Percentiles rank a stretch among this genome's conserved stretches.
These are phyloP conservation scores for Colletotrichum godetiae DNA, from an alignment of 2,329 filamentous ascomycete species.

Conservation along the genomic window DNA sequence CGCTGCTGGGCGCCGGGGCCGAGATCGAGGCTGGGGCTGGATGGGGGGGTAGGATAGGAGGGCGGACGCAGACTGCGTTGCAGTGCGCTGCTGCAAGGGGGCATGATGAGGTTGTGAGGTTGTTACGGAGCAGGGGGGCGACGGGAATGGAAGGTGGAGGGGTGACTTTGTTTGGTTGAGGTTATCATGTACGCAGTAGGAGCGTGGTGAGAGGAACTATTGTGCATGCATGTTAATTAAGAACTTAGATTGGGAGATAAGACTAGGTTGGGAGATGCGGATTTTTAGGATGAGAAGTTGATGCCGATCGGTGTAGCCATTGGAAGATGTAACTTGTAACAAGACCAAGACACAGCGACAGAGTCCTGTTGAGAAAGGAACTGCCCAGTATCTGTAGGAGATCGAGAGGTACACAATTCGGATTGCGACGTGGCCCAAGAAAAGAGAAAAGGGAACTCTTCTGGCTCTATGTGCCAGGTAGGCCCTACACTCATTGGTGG, in stretches of 20 bases:
- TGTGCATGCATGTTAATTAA: not conserved
- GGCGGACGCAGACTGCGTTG: slow-evolving; percentile 44
- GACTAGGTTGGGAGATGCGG: not conserved
- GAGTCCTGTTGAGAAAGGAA: not conserved
- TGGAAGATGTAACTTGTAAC: not conserved
- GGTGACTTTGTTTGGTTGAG: slow-evolving; percentile 24
- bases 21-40: slow-evolving; percentile 49
- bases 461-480: not conserved
- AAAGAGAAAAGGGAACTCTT: not conserved
- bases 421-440: not conserved
- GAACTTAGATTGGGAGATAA: not conserved
- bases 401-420: not conserved
- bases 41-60: not conserved
- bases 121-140: slow-evolving; percentile 51
- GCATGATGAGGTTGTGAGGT: slow-evolving; percentile 52
- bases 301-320: not conserved
- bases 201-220: not conserved
- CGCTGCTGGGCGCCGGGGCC: slow-evolving; percentile 49
- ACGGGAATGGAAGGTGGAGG: slow-evolving; percentile 32
- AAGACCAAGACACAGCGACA: not conserved
- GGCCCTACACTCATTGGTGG: not conserved
- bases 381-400: not conserved
- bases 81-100: slow-evolving; percentile 49
- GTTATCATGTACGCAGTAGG: not conserved
- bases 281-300: not conserved